Base-by-base conservation (phyloP, 208 protist genomes). In the Vickermania spadyakhi region DNA sequence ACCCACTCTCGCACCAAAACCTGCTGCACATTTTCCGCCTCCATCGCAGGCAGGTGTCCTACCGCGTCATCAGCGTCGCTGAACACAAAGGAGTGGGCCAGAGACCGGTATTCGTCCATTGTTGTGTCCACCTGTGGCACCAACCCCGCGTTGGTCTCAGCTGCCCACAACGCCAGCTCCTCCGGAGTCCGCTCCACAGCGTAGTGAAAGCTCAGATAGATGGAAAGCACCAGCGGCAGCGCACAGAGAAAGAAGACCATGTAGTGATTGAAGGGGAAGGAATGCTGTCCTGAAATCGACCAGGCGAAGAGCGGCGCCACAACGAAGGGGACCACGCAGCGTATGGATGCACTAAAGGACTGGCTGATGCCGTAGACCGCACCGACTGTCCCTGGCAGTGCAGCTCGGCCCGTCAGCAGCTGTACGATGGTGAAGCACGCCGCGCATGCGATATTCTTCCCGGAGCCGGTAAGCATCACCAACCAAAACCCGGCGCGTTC, bases 341-440 rank as follows among this genome's bases (percentile, higher is more conserved):
- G 76, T 52, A 78, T 66, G 2, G 70, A 51, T 1, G 77, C 60
- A 28, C 74, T 74, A 60, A 68, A 76, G 1, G 79, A 84, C 45
- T 84, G 77, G n/a, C 67, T 79, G 69, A 86, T 90, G 41, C 79
- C 77, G 68, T 81, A 80, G 31, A 84, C 70, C 4, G 74, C 61
- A 0, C 79, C 79, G 1, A 77, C 66, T 52, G 76, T 66, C 3
- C 70, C 72, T 0, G 51, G 50, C 13, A 72, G 73, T 2, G 79
- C 74, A 0, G 70, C 58, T 29, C 70, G 73, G 3, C 78, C 73
- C 7, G 79, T 90, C n/a, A 90, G 58, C 58, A 86, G 64, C n/a
- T 64, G 74, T 51, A 70, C 79, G n/a, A 86, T 58, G 22, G 66
- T 72, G 75, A 73, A 84, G 51, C 72, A 72, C 72, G 75, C 85